Evolutionary conservation across 2,329 filamentous ascomycete species (phyloP), one percentile per base, ranked within the genome.

Genomic region (Coniosporium tulheliwenetii): DNA sequence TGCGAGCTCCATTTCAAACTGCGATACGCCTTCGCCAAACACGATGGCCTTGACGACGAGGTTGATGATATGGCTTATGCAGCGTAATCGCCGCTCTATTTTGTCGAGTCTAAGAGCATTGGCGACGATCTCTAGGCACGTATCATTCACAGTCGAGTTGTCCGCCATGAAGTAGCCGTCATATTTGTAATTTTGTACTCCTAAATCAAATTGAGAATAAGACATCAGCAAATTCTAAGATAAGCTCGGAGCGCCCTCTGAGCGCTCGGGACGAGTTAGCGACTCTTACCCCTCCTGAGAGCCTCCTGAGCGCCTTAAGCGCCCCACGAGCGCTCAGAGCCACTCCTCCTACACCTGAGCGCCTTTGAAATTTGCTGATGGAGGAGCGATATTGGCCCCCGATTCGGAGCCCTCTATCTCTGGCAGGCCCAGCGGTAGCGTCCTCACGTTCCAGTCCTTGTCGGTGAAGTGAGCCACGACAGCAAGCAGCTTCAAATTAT

Each of bases 71-170:
- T 45, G 40, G 35, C 43, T 39, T n/a, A 35, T 15, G 30, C 41
- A 48, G 36, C 41, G 43, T 14, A 48, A 34, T 36, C 39, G 33
- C 2, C 40, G 26, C 34, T 40, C 36, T 4, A 35, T 13, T 5
- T 5, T 12, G 4, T 36, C 31, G 31, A 46, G 45, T n/a, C 39
- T 10, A 29, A 42, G 46, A 38, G 41, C 36, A 8, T 40, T 40
- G 9, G 39, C 44, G 5, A 46, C 38, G 5, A 14, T 12, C 8
- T 39, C 8, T 9, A 47, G 8, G 19, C 29, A 40, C 7, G 37
- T 41, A 16, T 36, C 40, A 36, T 49, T 49, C 37, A 41, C 47
- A 8, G 13, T 8, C 10, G 46, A 46, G 30, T 49, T 49, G 44
- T 47, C 41, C 19, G 41, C 36, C 10, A 47, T 42, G 39, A 48